Conservation (phyloP, 1,284 basidiomycete genomes). For the Moesziomyces sp. region DNA sequence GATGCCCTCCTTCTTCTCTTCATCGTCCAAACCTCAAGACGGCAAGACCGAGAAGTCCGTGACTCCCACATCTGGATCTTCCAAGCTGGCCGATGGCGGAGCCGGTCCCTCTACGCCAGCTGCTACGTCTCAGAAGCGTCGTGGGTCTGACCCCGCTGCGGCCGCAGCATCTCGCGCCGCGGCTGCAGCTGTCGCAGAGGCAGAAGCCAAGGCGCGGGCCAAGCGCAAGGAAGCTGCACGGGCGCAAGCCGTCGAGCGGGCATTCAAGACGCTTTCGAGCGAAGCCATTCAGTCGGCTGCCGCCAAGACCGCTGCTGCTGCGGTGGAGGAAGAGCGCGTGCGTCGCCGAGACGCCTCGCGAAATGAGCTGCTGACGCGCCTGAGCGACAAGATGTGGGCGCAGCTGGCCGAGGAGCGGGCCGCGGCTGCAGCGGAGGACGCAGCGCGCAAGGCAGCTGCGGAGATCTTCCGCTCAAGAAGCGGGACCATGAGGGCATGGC, state of each 20-base stretch:
- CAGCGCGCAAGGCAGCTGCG: conserved; percentile 18
- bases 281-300: conserved; percentile 15
- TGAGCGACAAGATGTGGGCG: conserved; percentile 20
- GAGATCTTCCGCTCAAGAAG: conserved; percentile 19
- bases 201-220: conserved; percentile 7
- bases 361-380: conserved; percentile 12
- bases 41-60: conserved; percentile 1
- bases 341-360: conserved; percentile 25
- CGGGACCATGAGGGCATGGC: conserved; percentile 12
- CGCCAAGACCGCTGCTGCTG: conserved; percentile 13
- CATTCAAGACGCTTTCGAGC: conserved; percentile 15
- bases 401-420: conserved; percentile 16
- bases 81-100: background rate
- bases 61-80: background rate
- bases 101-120: background rate
- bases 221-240: conserved; percentile 21
- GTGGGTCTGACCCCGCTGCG: conserved; percentile 14
- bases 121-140: conserved; percentile 11
- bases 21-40: conserved; percentile 11
- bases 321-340: conserved; percentile 14
- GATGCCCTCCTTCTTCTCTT: conserved; percentile 28
- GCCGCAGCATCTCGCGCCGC: conserved; percentile 19
- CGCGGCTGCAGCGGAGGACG: conserved; percentile 10
- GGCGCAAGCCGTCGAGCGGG: conserved; percentile 17
- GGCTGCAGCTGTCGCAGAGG: conserved; percentile 18